phyloP scores from a whole-genome alignment of 148 eudicot species.

The Arbutus unedo region DNA sequence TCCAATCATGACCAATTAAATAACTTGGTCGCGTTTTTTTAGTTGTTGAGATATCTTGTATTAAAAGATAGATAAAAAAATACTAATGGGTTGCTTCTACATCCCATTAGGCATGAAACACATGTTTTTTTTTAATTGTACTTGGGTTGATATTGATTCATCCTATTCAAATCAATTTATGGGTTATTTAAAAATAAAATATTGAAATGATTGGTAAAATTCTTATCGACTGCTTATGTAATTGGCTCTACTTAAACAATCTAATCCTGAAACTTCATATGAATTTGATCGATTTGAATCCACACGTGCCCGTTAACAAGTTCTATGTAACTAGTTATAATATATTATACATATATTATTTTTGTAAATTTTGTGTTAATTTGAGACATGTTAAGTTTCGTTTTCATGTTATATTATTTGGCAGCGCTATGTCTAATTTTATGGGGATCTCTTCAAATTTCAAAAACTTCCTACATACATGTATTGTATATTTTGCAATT shows the following conservation, averaged over 20 bases:
- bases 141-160: neutral
- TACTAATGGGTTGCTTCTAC: neutral
- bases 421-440: neutral
- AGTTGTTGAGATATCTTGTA: neutral
- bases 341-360: too few species aligned
- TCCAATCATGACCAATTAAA: neutral
- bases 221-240: neutral
- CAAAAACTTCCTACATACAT: neutral
- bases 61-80: neutral
- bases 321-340: too few species aligned
- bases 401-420: neutral
- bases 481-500: neutral
- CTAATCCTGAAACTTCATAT: too few species aligned
- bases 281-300: too few species aligned
- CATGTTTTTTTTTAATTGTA: neutral
- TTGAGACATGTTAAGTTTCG: neutral
- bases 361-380: neutral
- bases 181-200: too few species aligned
- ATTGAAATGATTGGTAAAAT: too few species aligned
- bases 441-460: neutral
- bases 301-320: too few species aligned
- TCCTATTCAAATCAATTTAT: too few species aligned
- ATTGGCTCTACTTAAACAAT: too few species aligned
- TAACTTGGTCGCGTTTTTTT: neutral
- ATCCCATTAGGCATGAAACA: neutral